Evolutionary conservation across 2,329 filamentous ascomycete genomes (phyloP).

Genomic region (Lachnellula subtilissima): DNA sequence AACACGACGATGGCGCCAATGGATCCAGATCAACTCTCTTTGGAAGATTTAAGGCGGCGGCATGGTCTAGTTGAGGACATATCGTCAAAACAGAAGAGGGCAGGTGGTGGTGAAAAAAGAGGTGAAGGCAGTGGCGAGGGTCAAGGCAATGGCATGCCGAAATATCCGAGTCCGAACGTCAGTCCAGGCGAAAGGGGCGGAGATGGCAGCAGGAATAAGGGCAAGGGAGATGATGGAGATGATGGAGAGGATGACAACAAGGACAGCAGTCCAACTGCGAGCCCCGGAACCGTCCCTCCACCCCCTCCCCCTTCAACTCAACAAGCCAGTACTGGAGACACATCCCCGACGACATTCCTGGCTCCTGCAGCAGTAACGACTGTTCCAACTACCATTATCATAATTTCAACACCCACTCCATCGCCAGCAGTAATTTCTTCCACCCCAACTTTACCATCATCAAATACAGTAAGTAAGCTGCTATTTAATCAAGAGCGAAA

Average conservation of each 20-base stretch:
- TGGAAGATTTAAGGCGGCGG: conserved; percentile 12
- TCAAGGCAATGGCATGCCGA: neutral
- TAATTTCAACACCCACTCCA: conserved; percentile 11
- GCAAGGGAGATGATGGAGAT: neutral
- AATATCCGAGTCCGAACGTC: neutral
- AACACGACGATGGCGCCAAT: conserved; percentile 30
- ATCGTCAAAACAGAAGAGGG: conserved; percentile 6
- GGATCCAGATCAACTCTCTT: conserved; percentile 16
- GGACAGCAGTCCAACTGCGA: neutral
- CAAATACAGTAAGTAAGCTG: neutral
- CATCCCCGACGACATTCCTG: neutral
- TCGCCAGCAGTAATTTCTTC: conserved; percentile 1
- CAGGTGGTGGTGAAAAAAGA: neutral
- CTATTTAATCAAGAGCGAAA: neutral
- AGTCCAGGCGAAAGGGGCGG: conserved; percentile 2
- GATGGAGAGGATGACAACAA: neutral
- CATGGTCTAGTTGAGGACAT: conserved; percentile 2
- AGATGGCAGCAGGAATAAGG: conserved; percentile 1
- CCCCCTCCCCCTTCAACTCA: neutral
- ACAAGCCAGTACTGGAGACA: neutral
- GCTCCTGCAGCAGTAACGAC: neutral
- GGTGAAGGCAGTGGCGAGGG: neutral
- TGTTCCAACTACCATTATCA: conserved; percentile 7
- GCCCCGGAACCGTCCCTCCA: too few relatives aligned
- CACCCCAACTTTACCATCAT: neutral